Evolutionary conservation across 2,329 filamentous ascomycete species (phyloP), one percentile per base, ranked within the genome.

Genomic region (Huntiella omanensis): DNA sequence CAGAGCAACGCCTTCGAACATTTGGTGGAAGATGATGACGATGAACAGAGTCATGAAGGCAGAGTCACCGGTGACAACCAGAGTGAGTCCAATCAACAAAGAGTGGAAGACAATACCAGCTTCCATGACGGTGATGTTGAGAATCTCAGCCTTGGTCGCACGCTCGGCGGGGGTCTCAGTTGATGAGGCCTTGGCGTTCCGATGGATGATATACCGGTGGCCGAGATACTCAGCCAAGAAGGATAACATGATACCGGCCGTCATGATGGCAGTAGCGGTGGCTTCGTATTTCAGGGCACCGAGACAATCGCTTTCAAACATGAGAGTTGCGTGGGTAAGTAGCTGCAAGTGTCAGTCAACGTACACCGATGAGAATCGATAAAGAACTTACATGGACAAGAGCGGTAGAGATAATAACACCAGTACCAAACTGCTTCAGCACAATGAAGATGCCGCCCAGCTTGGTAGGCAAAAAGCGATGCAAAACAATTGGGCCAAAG

Each of bases 21-120:
- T 75, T 55, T 85, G 81, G 56, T 85, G 81, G 62, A 85, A 84
- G 48, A 84, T 62, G 49, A 86, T 82, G 46, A 85, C 80, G 38
- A 72, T 58, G 49, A 73, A 72, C n/a, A 76, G 64, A 1, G 69
- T 73, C 46, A 67, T 56, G 59, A 75, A 75, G 53, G 67, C 70
- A 34, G 61, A 63, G 52, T 76, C 71, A 2, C 66, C 70, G 1
- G 71, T 64, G 2, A 77, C 72, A n/a, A 75, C 72, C 1, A 79
- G 65, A 0, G 75, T 77, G 33, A 80, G 58, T 16, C 75, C 73
- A 34, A 81, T 76, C 5, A 80, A 71, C 75, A 41, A 12, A 1
- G 77, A 83, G 61, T 85, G 80, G 61, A 86, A 86, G 40, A 85
- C 67, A 46, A 86, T 77, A 3, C 81, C 81, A 0, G 72, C 70